Base-by-base conservation (phyloP, 2,329 filamentous ascomycete genomes). In the Ascochyta viciae-villosae region DNA sequence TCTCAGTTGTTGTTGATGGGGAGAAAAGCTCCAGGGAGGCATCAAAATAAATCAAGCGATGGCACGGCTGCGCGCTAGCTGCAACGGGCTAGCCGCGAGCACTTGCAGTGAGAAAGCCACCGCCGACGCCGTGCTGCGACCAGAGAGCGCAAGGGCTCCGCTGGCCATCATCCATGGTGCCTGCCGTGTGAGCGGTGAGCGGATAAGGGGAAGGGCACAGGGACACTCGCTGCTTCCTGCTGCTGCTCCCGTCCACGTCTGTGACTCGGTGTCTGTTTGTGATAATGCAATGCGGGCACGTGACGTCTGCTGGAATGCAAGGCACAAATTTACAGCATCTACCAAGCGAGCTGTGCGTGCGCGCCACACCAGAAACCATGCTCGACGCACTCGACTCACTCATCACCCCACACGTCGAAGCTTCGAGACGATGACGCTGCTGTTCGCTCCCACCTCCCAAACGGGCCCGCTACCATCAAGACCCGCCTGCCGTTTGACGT, bases 1-100 rank as follows among this genome's bases (percentile, higher is more conserved):
- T 66, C 62, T 67, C 61, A 70, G 65, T 64, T 51, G 60, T 74
- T 73, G 70, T 74, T 70, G 70, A 67, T 64, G 65, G 63, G 61
- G 64, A 56, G 56, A 58, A 50, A 64, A 66, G 68, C 68, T 64
- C 68, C 65, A 67, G 61, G 59, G 57, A 33, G 55, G 60, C 61
- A 62, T 66, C 60, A 68, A 56, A 70, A 70, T 65, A 67, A 67
- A 66, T 63, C 57, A 58, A 61, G 58, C 57, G 48, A 49, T 35
- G 44, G 39, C 46, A 41, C 34, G 39, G 33, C 13, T 12, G 39
- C 15, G 57, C 42, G 58, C 54, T 49, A 65, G 38, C 67, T 63
- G 41, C 33, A 64, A 60, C 29, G 38, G 69, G 70, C n/a, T 41
- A 33, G 55, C 52, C 69, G 71, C 70, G 70, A 67, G 55, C 50